Percentiles rank a stretch among this genome's conserved stretches.
phyloP scores from a whole-genome alignment of 2,329 filamentous ascomycete genomes.

The Colletotrichum sp. region DNA sequence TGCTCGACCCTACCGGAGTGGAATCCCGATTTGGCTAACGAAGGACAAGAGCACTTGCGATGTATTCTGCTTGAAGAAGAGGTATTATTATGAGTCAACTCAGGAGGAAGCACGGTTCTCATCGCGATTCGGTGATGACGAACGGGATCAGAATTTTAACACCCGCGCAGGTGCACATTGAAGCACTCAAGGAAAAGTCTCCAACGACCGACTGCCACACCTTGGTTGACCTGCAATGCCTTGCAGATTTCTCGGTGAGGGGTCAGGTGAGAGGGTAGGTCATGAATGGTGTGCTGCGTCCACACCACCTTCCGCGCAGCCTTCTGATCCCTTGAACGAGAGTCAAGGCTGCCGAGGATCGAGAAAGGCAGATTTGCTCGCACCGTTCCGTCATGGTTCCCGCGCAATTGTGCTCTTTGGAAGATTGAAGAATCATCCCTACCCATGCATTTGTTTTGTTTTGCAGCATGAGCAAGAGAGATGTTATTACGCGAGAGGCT shows the following conservation, averaged over 20 bases:
- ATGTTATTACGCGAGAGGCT: neutral
- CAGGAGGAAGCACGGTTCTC: neutral
- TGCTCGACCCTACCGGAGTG: neutral
- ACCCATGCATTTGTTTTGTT: neutral
- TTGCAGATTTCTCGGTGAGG: neutral
- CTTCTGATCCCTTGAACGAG: neutral
- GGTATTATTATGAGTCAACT: neutral
- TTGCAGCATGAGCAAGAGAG: neutral
- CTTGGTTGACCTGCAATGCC: neutral
- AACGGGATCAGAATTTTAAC: neutral
- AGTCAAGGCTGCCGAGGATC: neutral
- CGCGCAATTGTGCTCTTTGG: neutral
- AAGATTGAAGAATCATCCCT: neutral
- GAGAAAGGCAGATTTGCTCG: neutral
- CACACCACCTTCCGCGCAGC: neutral
- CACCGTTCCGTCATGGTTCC: neutral
- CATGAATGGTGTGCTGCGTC: neutral
- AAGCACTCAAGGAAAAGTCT: neutral
- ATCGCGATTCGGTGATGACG: neutral
- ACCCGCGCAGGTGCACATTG: neutral
- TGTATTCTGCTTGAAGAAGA: neutral
- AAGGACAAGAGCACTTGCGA: neutral
- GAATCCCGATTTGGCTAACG: neutral
- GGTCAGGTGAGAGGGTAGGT: neutral
- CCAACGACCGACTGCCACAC: neutral